Base-by-base conservation (phyloP, 2,329 filamentous ascomycete species). In the Leptoxyphium fumago region DNA sequence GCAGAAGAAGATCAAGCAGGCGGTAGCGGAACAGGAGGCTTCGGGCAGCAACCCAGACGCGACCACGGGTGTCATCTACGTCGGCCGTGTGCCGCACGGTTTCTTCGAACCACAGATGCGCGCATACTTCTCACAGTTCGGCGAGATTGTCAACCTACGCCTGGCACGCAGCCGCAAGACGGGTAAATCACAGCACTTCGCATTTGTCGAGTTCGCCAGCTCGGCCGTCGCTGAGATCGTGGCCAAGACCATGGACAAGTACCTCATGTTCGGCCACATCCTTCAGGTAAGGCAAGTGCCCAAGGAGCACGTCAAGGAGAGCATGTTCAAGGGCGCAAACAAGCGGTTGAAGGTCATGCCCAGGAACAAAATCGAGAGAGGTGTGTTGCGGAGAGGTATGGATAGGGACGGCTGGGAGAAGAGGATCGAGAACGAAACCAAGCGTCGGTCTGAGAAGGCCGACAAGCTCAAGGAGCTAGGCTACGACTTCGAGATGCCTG, bases 51-150 rank as follows among this genome's bases (percentile, higher is more conserved):
- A 66, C 34, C 61, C 60, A 41, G 67, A 68, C 45, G 70, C 73
- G 40, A 73, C 75, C 42, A 77, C 84, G 1, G 89, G 88, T 40
- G 80, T 91, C 36, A 73, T 96, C 58, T 96, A 94, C 66, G 73
- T 98, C 56, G 87, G 85, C 44, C 85, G 87, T 51, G 81, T 94
- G 47, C 88, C 88, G 34, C 85, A 91, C 66, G 84, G 91, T 67
- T 98, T 98, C 77, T 96, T 89, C 72, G 91, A 98, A 68, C 77
- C 87, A 57, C 83, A 96, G 67, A 93, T 98, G 82, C 79, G 78
- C 55, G 78, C 80, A 51, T 98, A 96, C 71, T 94, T 96, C 61
- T 76, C 79, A 44, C 91, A 98, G 64, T 98, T 98, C 54, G 91
- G 91, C 53, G 71, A 77, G 11, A 86, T 98, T 55, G 76, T 71